Conservation (phyloP, 106 monocot genomes). For the Allium fistulosum region DNA sequence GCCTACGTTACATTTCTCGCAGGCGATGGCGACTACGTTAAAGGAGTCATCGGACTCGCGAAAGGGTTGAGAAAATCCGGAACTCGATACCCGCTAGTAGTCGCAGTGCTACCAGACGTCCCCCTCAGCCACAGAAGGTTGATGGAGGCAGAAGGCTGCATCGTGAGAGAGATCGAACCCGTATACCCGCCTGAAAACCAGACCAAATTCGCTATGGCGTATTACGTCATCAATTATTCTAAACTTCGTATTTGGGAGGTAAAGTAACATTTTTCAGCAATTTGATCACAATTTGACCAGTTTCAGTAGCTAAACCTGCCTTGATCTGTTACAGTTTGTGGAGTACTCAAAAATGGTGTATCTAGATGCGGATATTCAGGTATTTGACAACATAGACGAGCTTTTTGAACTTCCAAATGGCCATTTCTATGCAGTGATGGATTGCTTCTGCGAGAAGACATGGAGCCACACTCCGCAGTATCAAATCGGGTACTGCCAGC, state of each 20-base stretch:
- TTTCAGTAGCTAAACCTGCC: not conserved
- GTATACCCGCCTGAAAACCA: constrained; percentile 31
- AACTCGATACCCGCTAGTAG: constrained; percentile 18
- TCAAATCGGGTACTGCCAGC: constrained; percentile 63
- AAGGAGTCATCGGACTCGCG: constrained; percentile 22
- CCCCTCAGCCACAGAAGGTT: constrained; percentile 15
- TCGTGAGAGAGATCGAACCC: constrained; percentile 26
- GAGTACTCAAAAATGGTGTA: constrained; percentile 32
- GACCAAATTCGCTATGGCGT: constrained; percentile 26
- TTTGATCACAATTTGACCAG: not conserved
- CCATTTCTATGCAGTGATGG: constrained; percentile 26
- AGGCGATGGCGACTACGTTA: constrained; percentile 20
- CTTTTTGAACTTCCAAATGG: constrained; percentile 25
- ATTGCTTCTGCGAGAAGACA: constrained; percentile 73
- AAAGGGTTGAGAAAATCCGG: constrained; percentile 22
- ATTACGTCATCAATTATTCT: constrained; percentile 25
- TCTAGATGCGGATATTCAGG: constrained; percentile 29
- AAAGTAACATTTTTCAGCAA: not conserved
- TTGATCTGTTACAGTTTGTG: constrained; percentile 12
- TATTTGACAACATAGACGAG: constrained; percentile 30
- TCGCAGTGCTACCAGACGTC: constrained; percentile 25
- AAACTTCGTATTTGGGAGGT: constrained; percentile 31
- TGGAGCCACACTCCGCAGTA: constrained; percentile 61
- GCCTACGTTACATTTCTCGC: constrained; percentile 32
- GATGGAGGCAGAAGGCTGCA: constrained; percentile 15